phyloP scores from a whole-genome alignment of 2,329 filamentous ascomycete genomes.

The Diplocarpon mali region DNA sequence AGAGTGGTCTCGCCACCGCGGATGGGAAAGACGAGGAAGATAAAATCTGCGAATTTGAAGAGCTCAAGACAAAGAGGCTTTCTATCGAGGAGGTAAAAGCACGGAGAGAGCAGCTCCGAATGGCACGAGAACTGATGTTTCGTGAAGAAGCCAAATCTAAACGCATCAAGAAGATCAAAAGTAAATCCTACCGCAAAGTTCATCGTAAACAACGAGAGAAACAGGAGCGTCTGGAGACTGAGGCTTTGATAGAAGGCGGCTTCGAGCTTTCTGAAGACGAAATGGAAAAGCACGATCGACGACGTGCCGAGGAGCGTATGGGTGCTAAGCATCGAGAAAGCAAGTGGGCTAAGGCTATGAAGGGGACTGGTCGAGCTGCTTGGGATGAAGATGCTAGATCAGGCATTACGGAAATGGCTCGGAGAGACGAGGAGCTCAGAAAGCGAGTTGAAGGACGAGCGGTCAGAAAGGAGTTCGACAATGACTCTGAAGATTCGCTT shows the following conservation, averaged over 20 bases:
- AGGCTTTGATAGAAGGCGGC: slow-evolving; percentile 46
- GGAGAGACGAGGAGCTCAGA: slow-evolving; percentile 54
- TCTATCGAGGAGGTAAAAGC: slow-evolving; percentile 63
- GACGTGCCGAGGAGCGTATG: slow-evolving; percentile 59
- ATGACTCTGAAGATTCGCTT: slow-evolving; percentile 39
- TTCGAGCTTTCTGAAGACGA: slow-evolving; percentile 53
- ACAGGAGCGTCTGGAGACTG: slow-evolving; percentile 43
- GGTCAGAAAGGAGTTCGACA: slow-evolving; percentile 33
- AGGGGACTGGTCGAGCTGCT: slow-evolving; percentile 49
- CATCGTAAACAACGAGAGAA: slow-evolving; percentile 69
- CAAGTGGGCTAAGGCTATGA: slow-evolving; percentile 61
- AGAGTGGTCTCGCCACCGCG: slow-evolving; percentile 62
- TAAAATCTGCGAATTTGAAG: slow-evolving; percentile 56
- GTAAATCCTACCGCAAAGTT: slow-evolving; percentile 84
- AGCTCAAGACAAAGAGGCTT: slow-evolving; percentile 59
- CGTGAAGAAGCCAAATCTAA: slow-evolving; percentile 80
- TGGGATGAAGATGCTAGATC: slow-evolving; percentile 63
- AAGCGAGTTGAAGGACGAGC: slow-evolving; percentile 54
- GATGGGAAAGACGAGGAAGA: slow-evolving; percentile 51
- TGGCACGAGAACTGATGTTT: slow-evolving; percentile 74
- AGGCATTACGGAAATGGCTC: slow-evolving; percentile 52
- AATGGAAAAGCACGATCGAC: slow-evolving; percentile 49
- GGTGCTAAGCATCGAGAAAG: slow-evolving; percentile 58
- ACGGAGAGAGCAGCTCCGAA: slow-evolving; percentile 62
- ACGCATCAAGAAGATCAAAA: slow-evolving; percentile 98